phyloP scores from a whole-genome alignment of 495 filamentous ascomycete genomes.

The Staphylotrichum longicolle region DNA sequence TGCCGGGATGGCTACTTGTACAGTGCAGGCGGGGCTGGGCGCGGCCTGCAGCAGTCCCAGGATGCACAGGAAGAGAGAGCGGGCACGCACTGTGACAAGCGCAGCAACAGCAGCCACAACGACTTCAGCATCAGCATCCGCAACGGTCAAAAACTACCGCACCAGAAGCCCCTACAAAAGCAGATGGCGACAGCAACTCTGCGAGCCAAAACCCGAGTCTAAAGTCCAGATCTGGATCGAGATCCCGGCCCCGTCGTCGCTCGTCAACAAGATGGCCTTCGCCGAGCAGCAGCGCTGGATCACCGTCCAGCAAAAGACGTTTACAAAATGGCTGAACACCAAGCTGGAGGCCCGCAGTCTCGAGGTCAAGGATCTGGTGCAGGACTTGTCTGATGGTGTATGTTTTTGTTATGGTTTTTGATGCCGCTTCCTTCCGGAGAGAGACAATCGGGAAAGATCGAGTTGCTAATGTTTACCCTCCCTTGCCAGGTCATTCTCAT shows the following conservation, averaged over 20 bases:
- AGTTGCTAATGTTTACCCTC: conserved; percentile 9
- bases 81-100: conserved; percentile 10
- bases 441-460: too few species aligned
- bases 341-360: conserved; percentile 77
- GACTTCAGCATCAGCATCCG: not conserved
- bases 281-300: conserved; percentile 84
- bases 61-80: conserved; percentile 11
- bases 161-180: conserved; percentile 7
- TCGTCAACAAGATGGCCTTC: conserved; percentile 50
- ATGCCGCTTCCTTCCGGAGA: too few species aligned
- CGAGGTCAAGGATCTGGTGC: conserved; percentile 76
- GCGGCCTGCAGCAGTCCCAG: not conserved
- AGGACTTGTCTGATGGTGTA: conserved; percentile 91
- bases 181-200: conserved; percentile 22
- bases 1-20: conserved; percentile 12
- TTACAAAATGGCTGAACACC: conserved; percentile 98
- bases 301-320: conserved; percentile 98
- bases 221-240: conserved; percentile 19
- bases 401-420: conserved; percentile 34
- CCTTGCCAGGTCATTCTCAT: conserved; percentile 77
- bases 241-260: conserved; percentile 14
- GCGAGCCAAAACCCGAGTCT: conserved; percentile 2
- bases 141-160: conserved; percentile 1
- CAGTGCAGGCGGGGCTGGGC: conserved; percentile 15
- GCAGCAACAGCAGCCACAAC: not conserved